Evolutionary conservation across 495 filamentous ascomycete genomes (phyloP).

Genomic region (Cryomyces minteri): DNA sequence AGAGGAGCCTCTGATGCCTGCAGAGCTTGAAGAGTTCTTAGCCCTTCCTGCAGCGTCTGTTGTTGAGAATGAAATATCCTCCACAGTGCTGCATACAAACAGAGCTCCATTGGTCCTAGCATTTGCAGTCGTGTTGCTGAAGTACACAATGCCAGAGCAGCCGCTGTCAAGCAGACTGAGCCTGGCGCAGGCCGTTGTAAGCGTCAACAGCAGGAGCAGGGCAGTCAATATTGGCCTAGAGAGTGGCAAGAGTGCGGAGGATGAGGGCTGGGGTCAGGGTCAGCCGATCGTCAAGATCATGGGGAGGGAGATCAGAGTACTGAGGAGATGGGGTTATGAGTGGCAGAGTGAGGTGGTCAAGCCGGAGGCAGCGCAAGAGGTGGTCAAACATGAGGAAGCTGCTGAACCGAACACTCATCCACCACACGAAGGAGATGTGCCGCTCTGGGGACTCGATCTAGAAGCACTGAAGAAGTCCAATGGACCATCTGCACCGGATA

Average conservation of each 20-base stretch:
- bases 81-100: conserved; percentile 49
- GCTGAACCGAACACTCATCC: conserved; percentile 21
- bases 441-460: conserved; percentile 65
- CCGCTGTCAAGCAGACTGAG: conserved; percentile 65
- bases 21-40: conserved; percentile 45
- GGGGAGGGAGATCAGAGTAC: conserved; percentile 49
- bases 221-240: conserved; percentile 57
- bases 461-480: conserved; percentile 37
- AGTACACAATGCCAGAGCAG: conserved; percentile 67
- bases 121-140: conserved; percentile 54
- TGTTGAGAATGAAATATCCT: conserved; percentile 39
- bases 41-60: conserved; percentile 33
- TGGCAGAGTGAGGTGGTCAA: conserved; percentile 19
- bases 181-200: conserved; percentile 61
- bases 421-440: neutral
- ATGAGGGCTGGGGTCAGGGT: conserved; percentile 56
- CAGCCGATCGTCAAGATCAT: conserved; percentile 53
- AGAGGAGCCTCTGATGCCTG: conserved; percentile 31
- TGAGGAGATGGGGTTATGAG: conserved; percentile 63
- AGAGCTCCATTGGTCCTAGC: conserved; percentile 66
- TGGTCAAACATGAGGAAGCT: neutral
- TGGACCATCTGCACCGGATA: conserved; percentile 11
- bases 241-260: conserved; percentile 42
- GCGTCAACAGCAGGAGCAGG: conserved; percentile 55
- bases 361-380: neutral